These are phyloP conservation scores for Ustilago xerochloae DNA, from an alignment of 1,284 basidiomycete genomes.

Conservation along the genomic window DNA sequence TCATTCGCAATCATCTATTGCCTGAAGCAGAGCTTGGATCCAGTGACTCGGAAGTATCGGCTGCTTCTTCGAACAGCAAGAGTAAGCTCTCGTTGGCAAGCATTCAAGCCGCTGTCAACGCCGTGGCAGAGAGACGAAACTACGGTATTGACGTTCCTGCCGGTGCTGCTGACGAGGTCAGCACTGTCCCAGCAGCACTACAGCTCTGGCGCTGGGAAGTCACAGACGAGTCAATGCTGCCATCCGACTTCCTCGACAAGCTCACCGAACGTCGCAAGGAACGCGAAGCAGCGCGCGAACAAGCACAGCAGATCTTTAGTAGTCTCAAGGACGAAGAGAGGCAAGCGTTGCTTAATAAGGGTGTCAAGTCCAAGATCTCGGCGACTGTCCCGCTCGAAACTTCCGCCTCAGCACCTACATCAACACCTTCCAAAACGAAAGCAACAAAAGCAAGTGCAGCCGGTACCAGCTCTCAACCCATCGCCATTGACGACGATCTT, in stretches of 20 bases:
- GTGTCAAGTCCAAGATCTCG: slow-evolving; percentile 33
- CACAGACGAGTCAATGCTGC: slow-evolving; percentile 77
- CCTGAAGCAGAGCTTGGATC: slow-evolving; percentile 52
- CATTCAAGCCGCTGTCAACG: slow-evolving; percentile 48
- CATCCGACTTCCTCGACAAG: slow-evolving; percentile 77
- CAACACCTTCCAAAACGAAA: slow-evolving; percentile 7
- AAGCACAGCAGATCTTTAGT: slow-evolving; percentile 40
- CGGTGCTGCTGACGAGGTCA: slow-evolving; percentile 3
- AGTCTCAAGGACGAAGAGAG: slow-evolving; percentile 40
- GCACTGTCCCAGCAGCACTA: slow-evolving; percentile 64
- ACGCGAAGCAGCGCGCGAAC: slow-evolving; percentile 73
- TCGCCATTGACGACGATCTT: slow-evolving; percentile 41
- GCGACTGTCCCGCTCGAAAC: slow-evolving; percentile 22
- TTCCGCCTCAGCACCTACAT: neutral
- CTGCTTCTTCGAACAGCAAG: slow-evolving; percentile 10
- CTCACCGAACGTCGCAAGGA: slow-evolving; percentile 76
- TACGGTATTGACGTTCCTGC: slow-evolving; percentile 52
- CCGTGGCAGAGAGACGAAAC: slow-evolving; percentile 56
- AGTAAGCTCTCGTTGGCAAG: slow-evolving; percentile 37
- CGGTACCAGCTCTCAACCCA: slow-evolving; percentile 18
- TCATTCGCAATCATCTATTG: slow-evolving; percentile 46
- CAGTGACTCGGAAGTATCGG: slow-evolving; percentile 27
- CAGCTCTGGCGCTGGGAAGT: slow-evolving; percentile 91
- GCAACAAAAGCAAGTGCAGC: neutral
- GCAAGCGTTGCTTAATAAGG: slow-evolving; percentile 46